Base-by-base conservation (phyloP, 177 flowering plant species). In the Vitis hybrid region DNA sequence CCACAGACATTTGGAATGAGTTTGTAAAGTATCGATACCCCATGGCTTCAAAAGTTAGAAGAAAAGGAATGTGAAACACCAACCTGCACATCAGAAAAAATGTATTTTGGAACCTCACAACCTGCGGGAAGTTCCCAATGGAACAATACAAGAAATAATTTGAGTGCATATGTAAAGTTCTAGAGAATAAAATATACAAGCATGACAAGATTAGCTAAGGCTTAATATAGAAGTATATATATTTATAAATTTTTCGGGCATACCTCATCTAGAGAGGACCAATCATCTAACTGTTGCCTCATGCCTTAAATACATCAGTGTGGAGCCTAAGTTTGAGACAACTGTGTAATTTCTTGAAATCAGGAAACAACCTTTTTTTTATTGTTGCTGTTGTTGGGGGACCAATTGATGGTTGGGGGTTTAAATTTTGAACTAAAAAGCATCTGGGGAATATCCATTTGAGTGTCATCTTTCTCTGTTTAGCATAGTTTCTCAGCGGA, bases 1-100 rank as follows among this genome's bases (percentile, higher is more conserved):
- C 69, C 62, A 72, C 84, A 72, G 71, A 72, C 52, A 74, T 68
- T 46, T 78, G 80, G n/a, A 76, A 57, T 50, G 80, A n/a, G 62
- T 60, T 72, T 56, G 65, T 70, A n/a, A 74, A 48, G 63, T 82
- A 71, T 61, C 78, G 68, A 64, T 79, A 80, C 78, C 79, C 84
- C 88, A 68, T 55, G 68, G 58, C 27, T 12, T 67, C 40, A 30
- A 56, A 1, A 49, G 11, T 35, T 18, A 59, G 48, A 58, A 57
- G 12, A 49, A 24, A 24, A 27, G 60, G 24, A 13, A 55, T 27
- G 3, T 3, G 17, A 58, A 40, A 72, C 12, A 18, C 48, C 70
- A 58, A 52, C 74, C 80, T 77, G 80, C 71, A 73, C 21, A 66
- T 4, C 70, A 62, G 32, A 21, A 70, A 51, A 30, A 54, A 6